These are phyloP conservation scores for Pouteria campechiana DNA, from an alignment of 179 eudicot genomes.

Conservation along the genomic window DNA sequence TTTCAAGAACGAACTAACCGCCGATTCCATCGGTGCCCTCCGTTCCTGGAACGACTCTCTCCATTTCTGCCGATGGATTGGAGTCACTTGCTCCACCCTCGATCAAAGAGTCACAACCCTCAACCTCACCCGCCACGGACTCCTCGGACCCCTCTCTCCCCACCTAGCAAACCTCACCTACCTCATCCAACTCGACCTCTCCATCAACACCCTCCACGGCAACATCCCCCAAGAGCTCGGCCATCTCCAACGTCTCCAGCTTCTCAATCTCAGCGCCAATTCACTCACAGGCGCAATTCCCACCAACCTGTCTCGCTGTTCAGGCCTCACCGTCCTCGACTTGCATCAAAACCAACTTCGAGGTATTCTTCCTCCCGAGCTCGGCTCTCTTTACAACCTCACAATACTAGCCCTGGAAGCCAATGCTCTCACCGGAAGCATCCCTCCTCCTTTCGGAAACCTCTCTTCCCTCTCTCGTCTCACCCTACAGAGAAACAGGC, in stretches of 20 bases:
- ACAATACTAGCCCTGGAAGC: background rate
- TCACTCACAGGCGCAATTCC: constrained; percentile 6
- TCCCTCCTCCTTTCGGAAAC: constrained; percentile 9
- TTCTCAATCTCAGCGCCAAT: constrained; percentile 1
- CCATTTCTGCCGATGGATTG: constrained; percentile 9
- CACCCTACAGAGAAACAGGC: background rate
- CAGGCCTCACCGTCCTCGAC: background rate
- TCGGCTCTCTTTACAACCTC: background rate
- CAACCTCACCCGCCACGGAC: background rate
- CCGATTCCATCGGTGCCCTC: constrained; percentile 2
- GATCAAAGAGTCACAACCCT: background rate
- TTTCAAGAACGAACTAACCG: background rate
- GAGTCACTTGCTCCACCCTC: background rate
- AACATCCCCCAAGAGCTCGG: constrained; percentile 10
- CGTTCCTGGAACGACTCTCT: constrained; percentile 5
- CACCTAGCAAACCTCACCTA: constrained; percentile 8
- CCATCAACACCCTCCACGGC: constrained; percentile 6
- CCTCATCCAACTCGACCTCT: background rate
- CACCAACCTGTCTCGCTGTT: constrained; percentile 2
- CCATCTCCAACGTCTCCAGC: constrained; percentile 1
- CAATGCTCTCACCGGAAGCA: constrained; percentile 3
- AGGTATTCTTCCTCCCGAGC: constrained; percentile 1
- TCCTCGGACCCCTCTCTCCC: constrained; percentile 10
- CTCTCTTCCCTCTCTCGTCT: background rate
- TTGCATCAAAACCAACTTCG: background rate